phyloP scores from a whole-genome alignment of 192 early-diverging fungal species.

The Coemansia sp. region DNA sequence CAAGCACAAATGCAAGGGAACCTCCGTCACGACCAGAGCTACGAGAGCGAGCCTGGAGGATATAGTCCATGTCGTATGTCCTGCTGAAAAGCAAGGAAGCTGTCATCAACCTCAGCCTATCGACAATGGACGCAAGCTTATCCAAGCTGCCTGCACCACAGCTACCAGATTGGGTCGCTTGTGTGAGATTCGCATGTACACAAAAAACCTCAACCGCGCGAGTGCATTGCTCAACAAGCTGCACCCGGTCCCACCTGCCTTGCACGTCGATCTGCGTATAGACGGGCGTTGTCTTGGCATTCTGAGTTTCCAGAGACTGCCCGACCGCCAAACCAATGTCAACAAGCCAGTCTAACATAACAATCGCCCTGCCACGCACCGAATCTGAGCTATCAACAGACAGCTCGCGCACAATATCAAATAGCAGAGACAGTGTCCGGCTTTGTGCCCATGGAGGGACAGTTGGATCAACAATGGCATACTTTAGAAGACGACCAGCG shows the following conservation, averaged over 20 bases:
- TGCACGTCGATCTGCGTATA: conserved; percentile 11
- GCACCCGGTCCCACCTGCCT: conserved; percentile 12
- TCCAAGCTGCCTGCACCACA: background rate
- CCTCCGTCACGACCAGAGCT: conserved; percentile 1
- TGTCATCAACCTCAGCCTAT: conserved; percentile 12
- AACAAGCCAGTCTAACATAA: conserved; percentile 23
- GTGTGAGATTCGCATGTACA: background rate
- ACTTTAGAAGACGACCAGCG: conserved; percentile 10
- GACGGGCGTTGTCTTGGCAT: background rate
- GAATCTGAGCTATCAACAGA: background rate
- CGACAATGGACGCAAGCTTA: conserved; percentile 1
- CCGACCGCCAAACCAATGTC: conserved; percentile 4
- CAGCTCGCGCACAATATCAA: conserved; percentile 18
- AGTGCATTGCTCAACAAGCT: conserved; percentile 12
- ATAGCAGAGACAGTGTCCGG: conserved; percentile 6
- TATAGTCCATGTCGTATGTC: background rate
- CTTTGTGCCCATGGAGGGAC: conserved; percentile 36
- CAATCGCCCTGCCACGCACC: conserved; percentile 4
- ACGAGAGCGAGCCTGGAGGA: conserved; percentile 1
- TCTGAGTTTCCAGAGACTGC: background rate
- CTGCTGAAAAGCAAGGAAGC: conserved; percentile 13
- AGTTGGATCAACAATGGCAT: conserved; percentile 20
- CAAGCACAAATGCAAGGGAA: background rate
- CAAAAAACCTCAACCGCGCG: conserved; percentile 5
- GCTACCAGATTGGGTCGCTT: background rate